Evolutionary conservation across 306 rosid genomes (phyloP).

Genomic region (Casuarina equisetifolia): DNA sequence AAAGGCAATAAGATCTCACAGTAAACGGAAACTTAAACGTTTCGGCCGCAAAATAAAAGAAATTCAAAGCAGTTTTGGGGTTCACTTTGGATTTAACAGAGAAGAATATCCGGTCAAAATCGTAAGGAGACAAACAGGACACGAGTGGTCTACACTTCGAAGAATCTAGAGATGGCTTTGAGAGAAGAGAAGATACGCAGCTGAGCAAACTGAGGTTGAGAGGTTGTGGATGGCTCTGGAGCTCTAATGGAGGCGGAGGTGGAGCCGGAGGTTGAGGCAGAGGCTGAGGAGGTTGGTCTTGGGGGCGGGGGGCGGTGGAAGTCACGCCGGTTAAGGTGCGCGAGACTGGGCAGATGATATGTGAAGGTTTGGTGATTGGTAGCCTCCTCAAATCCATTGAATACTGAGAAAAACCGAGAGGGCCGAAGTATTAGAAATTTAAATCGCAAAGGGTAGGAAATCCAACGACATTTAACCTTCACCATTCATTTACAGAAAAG

Average conservation of each 20-base stretch:
- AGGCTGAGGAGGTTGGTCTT: slow-evolving; percentile 14
- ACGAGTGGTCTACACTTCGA: slow-evolving; percentile 51
- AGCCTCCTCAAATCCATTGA: slow-evolving; percentile 50
- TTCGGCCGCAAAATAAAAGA: slow-evolving; percentile 51
- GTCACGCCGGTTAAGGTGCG: slow-evolving; percentile 48
- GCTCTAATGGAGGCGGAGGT: slow-evolving; percentile 24
- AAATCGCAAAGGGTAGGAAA: too few species aligned
- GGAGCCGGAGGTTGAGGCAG: background rate
- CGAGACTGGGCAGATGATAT: slow-evolving; percentile 26
- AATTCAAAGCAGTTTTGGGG: slow-evolving; percentile 53
- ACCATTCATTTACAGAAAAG: too few species aligned
- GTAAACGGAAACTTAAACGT: slow-evolving; percentile 51
- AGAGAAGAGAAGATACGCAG: slow-evolving; percentile 52
- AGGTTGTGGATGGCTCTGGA: slow-evolving; percentile 23
- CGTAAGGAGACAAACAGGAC: slow-evolving; percentile 53
- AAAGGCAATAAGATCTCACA: slow-evolving; percentile 59
- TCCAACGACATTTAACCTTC: too few species aligned
- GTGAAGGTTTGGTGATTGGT: slow-evolving; percentile 25
- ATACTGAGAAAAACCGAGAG: slow-evolving; percentile 11
- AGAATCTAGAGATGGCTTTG: slow-evolving; percentile 49
- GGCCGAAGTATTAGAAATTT: too few species aligned
- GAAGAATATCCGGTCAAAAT: slow-evolving; percentile 52
- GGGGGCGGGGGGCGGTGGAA: slow-evolving; percentile 26
- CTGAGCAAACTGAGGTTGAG: slow-evolving; percentile 15
- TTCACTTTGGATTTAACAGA: slow-evolving; percentile 41